Base-by-base conservation (phyloP, 1,284 basidiomycete species). In the Microbotryum intermedium region DNA sequence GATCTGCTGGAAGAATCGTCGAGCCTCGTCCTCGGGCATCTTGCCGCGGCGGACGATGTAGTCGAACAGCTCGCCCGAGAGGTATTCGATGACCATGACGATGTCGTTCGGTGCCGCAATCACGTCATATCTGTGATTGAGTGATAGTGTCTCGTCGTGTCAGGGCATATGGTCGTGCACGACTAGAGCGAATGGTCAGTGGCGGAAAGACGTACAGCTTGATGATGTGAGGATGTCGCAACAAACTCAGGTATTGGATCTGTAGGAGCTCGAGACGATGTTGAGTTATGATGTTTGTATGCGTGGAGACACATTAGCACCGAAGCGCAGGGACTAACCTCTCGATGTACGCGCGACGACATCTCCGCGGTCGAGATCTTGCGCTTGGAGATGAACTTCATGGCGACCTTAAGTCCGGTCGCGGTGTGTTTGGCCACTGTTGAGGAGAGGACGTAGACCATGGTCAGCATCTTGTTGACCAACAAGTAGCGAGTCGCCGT, bases 341-440 rank as follows among this genome's bases (percentile, higher is more conserved):
- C 94, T 50, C 92, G 83, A 75, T 91, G 88, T 23, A 98, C 93
- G 57, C 94, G 79, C 53, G 85, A 86, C 75, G 89, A 91, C 73
- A 90, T 94, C 76, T 91, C 89, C 69, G 90, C 87, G 65, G 86
- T 84, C 66, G 87, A 86, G 62, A 97, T 97, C 71, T 90, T 91
- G 60, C 88, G 87, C 74, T 94, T 91, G 62, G 90, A 91, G 71
- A 97, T 91, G 73, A 90, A 91, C 79, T 97, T 97, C 87, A 98
- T 91, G 4, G 94, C 94, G 48, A 98, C 94, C 69, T 86, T 85
- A 73, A 97, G 90, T 0, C 92, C 91, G 0, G 94, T 97, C 68
- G 97, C 83, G 48, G 88, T 88, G 75, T 98, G 94, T 16, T 84
- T 85, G 39, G 91, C 94, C 81, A 94, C 91, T 97, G 74, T 11